Percentiles rank a stretch among this genome's conserved stretches.
Evolutionary conservation across 306 rosid genomes (phyloP).

Genomic region (Prosopis cineraria): DNA sequence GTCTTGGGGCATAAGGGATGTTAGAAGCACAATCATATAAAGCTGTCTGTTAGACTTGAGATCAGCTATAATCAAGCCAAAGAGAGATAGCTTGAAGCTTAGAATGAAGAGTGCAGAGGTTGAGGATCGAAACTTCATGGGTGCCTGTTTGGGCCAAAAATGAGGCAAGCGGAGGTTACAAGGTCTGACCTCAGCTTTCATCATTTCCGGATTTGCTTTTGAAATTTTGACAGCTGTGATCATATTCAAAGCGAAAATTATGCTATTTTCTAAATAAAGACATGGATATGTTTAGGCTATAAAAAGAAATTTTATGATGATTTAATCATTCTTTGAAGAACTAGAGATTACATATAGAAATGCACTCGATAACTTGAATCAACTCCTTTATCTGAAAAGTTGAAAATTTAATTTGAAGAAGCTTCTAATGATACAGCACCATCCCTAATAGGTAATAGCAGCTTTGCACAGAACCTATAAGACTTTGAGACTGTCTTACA

Average conservation of each 20-base stretch:
- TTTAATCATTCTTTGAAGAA: background rate
- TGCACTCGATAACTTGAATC: conserved; percentile 6
- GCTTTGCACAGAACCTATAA: background rate
- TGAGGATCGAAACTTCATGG: conserved; percentile 48
- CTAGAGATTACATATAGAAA: background rate
- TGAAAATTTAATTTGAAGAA: no score
- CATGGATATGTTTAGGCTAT: conserved; percentile 1
- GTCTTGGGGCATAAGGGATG: conserved; percentile 44
- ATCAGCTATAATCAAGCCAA: conserved; percentile 44
- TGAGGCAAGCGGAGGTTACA: conserved; percentile 19
- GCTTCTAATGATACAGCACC: background rate
- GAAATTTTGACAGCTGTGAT: conserved; percentile 38
- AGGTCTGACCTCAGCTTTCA: conserved; percentile 33
- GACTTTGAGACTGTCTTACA: background rate
- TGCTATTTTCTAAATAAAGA: background rate
- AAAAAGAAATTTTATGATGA: background rate
- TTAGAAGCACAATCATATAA: conserved; percentile 54
- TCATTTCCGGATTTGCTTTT: conserved; percentile 40
- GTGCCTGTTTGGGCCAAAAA: conserved; percentile 28
- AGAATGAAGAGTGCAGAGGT: conserved; percentile 39
- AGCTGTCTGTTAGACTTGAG: conserved; percentile 58
- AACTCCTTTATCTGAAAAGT: no score
- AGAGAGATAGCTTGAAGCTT: conserved; percentile 27
- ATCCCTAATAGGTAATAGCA: background rate
- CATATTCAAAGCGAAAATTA: conserved; percentile 20